Base-by-base conservation (phyloP, 2,329 filamentous ascomycete genomes). In the Harringtonia lauricola region DNA sequence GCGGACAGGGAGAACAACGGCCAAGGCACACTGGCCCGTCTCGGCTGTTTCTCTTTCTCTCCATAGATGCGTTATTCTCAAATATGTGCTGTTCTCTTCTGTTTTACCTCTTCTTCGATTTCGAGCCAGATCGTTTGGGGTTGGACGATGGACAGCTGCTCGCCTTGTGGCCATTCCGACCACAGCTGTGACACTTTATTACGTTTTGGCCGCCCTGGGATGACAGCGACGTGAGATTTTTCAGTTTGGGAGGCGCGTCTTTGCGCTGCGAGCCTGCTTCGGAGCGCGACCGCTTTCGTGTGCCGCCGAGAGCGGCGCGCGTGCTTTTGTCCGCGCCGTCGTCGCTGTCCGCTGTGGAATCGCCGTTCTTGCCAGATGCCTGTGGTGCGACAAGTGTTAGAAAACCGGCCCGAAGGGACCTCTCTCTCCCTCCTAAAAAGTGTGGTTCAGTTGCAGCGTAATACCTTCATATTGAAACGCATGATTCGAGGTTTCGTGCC, bases 181-280 rank as follows among this genome's bases (percentile, higher is more conserved):
- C 73, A 56, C 81, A 86, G 17, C 63, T 70, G 59, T 72, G 76
- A 57, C 82, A 86, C 37, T 64, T 66, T 37, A 72, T 60, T 48
- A 53, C 62, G 60, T 51, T 51, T 29, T 50, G 47, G 28, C 52
- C 51, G 34, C 55, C 57, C 34, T 53, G 52, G 5, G 52, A 66
- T 46, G 80, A 84, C 38, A 86, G 76, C 2, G 77, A 81, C 5
- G 68, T 71, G 44, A 80, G 57, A 21, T 68, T 68, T 10, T 81
- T 81, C 44, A 86, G 61, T 48, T 81, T 80, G 41, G 40, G 22
- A 9, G 34, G 28, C 15, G 85, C 68, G 44, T 82, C 76, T 57
- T 81, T 78, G 53, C 75, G 72, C 36, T 78, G 66, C 55, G 73
- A 71, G 35, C 76, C 73, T 8, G 75, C 72, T 17, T 52, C 49